Evolutionary conservation across 1,284 basidiomycete species (phyloP).

Genomic region (Moesziomyces antarcticus): DNA sequence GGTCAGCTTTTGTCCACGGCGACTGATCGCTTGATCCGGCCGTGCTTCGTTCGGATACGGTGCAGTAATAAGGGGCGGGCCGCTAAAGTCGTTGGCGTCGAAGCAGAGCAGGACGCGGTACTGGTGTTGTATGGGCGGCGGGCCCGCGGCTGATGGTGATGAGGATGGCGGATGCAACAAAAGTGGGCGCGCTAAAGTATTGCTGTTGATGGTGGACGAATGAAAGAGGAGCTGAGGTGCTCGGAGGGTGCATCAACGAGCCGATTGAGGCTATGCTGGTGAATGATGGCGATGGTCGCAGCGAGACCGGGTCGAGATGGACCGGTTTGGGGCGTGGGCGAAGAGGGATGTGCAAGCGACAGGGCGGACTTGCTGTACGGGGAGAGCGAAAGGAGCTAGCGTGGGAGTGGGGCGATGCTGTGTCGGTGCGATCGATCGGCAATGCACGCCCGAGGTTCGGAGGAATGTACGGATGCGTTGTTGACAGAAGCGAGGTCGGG

Average conservation of each 20-base stretch:
- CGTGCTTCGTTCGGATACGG: not conserved
- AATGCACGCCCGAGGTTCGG: not conserved
- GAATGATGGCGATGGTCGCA: no score
- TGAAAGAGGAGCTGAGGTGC: not conserved
- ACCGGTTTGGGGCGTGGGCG: not conserved
- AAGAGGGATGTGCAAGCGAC: not conserved
- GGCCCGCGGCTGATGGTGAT: no score
- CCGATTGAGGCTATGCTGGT: conserved; percentile 12
- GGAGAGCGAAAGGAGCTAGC: conserved; percentile 20
- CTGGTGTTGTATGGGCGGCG: no score
- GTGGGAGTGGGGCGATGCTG: conserved; percentile 37
- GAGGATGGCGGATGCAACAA: no score
- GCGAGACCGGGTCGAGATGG: not conserved
- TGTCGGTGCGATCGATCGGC: not conserved
- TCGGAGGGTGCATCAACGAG: not conserved
- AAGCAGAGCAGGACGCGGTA: not conserved
- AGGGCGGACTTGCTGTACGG: not conserved
- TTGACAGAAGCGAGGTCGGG: not conserved
- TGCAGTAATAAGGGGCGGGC: not conserved
- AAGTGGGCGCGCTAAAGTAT: no score
- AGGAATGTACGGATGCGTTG: conserved; percentile 10
- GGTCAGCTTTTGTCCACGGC: conserved; percentile 19
- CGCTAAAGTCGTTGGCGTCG: not conserved
- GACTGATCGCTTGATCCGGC: conserved; percentile 20
- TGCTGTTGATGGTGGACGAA: not conserved